A percentile compares a stretch with the other conserved stretches of the same genome.
phyloP scores from a whole-genome alignment of 2,329 filamentous ascomycete genomes.

The Diaporthe eres region DNA sequence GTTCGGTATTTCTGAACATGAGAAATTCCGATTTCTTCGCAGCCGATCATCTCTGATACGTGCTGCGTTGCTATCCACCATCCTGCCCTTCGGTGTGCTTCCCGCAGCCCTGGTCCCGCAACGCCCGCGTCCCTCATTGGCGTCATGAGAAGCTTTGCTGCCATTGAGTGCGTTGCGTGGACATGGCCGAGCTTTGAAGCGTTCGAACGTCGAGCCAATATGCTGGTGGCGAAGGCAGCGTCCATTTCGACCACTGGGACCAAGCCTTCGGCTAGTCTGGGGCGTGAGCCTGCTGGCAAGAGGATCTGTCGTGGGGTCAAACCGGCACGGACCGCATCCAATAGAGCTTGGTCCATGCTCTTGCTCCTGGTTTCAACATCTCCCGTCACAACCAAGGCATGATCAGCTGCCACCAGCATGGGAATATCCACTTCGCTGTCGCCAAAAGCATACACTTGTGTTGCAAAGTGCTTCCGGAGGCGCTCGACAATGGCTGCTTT shows the following conservation, averaged over 20 bases:
- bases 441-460: conserved; percentile 31
- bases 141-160: conserved; percentile 66
- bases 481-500: conserved; percentile 56
- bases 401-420: conserved; percentile 56
- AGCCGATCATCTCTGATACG: conserved; percentile 61
- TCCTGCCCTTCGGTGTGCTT: conserved; percentile 64
- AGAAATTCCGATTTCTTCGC: conserved; percentile 62
- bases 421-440: conserved; percentile 24
- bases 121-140: conserved; percentile 65
- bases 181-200: background rate
- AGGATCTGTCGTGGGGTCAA: conserved; percentile 62
- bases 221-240: conserved; percentile 42
- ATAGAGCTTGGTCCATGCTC: conserved; percentile 64
- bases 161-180: conserved; percentile 45
- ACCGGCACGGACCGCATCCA: conserved; percentile 56
- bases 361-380: conserved; percentile 61
- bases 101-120: conserved; percentile 60
- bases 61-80: conserved; percentile 67
- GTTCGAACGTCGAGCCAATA: conserved; percentile 38
- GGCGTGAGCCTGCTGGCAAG: conserved; percentile 55
- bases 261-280: conserved; percentile 57
- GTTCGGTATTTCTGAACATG: conserved; percentile 66
- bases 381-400: conserved; percentile 70
- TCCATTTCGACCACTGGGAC: conserved; percentile 60
- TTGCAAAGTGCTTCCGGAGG: background rate